These are phyloP conservation scores for Chimonanthus salicifolius DNA, from an alignment of 164 flowering plant species.

Conservation along the genomic window DNA sequence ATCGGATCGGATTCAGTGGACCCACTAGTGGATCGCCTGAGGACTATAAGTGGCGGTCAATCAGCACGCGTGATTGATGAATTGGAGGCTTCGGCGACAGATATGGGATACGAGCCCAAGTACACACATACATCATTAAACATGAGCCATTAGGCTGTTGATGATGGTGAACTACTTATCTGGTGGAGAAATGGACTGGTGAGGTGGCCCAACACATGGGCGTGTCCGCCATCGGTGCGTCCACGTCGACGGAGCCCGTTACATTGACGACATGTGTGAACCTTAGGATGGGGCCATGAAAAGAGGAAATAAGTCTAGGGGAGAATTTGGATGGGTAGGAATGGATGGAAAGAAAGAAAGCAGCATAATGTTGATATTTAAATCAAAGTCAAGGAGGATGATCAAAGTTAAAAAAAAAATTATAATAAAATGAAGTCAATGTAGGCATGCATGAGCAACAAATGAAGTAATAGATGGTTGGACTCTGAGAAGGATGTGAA, in stretches of 20 bases:
- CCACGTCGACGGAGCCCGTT: background rate
- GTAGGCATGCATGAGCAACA: background rate
- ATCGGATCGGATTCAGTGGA: background rate
- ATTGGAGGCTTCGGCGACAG: no score
- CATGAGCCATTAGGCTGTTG: no score
- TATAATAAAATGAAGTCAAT: background rate
- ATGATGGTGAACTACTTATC: no score
- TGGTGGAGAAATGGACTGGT: background rate
- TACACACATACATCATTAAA: background rate
- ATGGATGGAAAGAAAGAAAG: background rate
- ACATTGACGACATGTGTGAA: background rate
- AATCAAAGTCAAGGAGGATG: constrained; percentile 6
- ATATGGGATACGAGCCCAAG: background rate
- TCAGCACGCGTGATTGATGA: background rate
- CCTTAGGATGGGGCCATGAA: background rate
- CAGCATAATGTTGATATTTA: background rate
- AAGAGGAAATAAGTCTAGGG: background rate
- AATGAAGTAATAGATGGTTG: background rate
- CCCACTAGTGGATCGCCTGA: background rate
- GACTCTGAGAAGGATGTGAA: constrained; percentile 1
- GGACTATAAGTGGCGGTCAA: background rate
- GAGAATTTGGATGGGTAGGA: background rate
- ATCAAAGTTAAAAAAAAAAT: background rate
- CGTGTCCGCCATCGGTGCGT: background rate
- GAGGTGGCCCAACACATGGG: background rate